Base-by-base conservation (phyloP, 1,284 basidiomycete species). In the Melampsora americana region DNA sequence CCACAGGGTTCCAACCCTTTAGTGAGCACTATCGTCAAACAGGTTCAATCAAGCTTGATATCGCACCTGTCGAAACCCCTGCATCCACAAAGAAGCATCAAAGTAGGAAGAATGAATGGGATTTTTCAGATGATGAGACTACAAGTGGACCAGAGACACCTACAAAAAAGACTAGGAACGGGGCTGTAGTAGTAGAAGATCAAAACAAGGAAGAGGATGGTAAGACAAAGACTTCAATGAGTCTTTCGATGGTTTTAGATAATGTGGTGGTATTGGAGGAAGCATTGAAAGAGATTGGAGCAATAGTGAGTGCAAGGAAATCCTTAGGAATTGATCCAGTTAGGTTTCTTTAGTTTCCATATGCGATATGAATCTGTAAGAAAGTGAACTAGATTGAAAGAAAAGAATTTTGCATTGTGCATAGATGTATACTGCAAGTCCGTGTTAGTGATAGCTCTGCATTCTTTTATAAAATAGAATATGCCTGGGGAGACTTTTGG, bases 181-280 rank as follows among this genome's bases (percentile, higher is more conserved):
- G 67, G 30, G 44, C 68, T 28, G 68, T 60, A 60, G 64, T 39
- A 5, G 18, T 46, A 14, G 62, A 77, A 42, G 64, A 60, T 65
- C 69, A 71, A 20, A 70, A 56, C 6, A 66, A 78, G 23, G 35
- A 30, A 56, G 28, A 81, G 82, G 42, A 78, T 73, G 39, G 78
- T 78, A 78, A 81, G 79, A 65, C 71, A 83, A 14, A 83, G 83
- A 64, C 39, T 44, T 32, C 83, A n/a, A 87, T 93, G 35, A 92
- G 91, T 14, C 85, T 96, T 44, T 94, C 92, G 39, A 89, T 88
- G 78, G 82, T 96, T 76, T 84, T 99, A 80, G 96, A 99, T 83
- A 98, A 99, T 81, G 90, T 95, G 32, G 93, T 99, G 26, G 89
- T 99, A 68, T 83, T 99, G 78, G 95, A 99, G 83, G 95, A 99